These are phyloP conservation scores for Apiotrichum akiyoshidainum DNA, from an alignment of 1,284 basidiomycete genomes.

Conservation along the genomic window DNA sequence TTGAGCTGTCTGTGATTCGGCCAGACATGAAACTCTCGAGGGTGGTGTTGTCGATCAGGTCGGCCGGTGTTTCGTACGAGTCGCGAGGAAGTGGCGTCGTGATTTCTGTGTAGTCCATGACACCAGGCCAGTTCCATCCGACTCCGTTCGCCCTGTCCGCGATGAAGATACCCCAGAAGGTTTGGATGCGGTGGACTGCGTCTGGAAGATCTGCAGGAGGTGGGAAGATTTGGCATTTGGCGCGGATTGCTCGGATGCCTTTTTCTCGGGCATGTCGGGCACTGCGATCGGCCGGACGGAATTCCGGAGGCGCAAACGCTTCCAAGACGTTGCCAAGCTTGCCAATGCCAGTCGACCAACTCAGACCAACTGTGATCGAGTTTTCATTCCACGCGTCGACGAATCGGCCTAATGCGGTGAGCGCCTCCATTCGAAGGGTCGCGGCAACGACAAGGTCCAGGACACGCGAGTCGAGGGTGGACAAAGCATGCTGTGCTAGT, in stretches of 20 bases:
- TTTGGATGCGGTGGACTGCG: slow-evolving; percentile 33
- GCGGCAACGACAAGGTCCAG: slow-evolving; percentile 39
- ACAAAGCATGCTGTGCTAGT: slow-evolving; percentile 25
- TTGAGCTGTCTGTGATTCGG: slow-evolving; percentile 1
- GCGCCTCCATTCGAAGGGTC: slow-evolving; percentile 24
- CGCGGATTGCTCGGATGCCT: slow-evolving; percentile 21
- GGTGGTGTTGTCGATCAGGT: slow-evolving; percentile 27
- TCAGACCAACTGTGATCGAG: slow-evolving; percentile 21
- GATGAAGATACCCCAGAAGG: slow-evolving; percentile 42
- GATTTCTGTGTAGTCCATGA: slow-evolving; percentile 37
- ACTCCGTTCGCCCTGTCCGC: slow-evolving; percentile 18
- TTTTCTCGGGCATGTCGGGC: slow-evolving; percentile 21
- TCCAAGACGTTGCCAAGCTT: slow-evolving; percentile 35
- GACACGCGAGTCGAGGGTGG: slow-evolving; percentile 31
- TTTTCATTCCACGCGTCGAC: slow-evolving; percentile 43
- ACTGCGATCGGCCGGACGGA: slow-evolving; percentile 9
- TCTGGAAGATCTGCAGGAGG: slow-evolving; percentile 26
- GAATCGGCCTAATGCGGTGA: slow-evolving; percentile 26
- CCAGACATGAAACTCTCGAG: slow-evolving; percentile 25
- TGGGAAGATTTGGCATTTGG: slow-evolving; percentile 28
- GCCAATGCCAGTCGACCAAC: slow-evolving; percentile 32
- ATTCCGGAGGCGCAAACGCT: slow-evolving; percentile 17
- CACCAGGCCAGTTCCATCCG: slow-evolving; percentile 29
- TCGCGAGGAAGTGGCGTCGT: slow-evolving; percentile 46
- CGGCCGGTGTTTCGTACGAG: slow-evolving; percentile 26